Percentiles rank a stretch among this genome's conserved stretches.
Evolutionary conservation across 2,329 filamentous ascomycete species (phyloP).

Genomic region (Fusarium euwallaceae): DNA sequence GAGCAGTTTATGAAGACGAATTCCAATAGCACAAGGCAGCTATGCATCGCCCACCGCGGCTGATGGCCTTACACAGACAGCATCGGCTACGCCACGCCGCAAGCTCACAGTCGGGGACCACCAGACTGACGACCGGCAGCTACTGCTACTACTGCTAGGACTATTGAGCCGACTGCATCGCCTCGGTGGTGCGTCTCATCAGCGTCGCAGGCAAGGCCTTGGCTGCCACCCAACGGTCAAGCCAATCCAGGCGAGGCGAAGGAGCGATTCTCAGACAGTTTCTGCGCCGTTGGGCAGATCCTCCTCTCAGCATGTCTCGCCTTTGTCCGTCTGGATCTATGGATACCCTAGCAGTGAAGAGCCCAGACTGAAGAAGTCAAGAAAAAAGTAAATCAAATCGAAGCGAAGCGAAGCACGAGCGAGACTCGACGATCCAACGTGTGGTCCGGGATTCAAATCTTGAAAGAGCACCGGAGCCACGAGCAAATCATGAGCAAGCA

Average conservation of each 20-base stretch:
- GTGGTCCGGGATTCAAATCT: slow-evolving; percentile 5
- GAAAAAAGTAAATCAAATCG: slow-evolving; percentile 16
- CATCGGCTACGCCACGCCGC: slow-evolving; percentile 21
- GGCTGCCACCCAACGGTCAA: slow-evolving; percentile 1
- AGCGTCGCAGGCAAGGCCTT: slow-evolving; percentile 4
- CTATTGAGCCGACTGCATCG: slow-evolving; percentile 10
- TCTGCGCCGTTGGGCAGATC: slow-evolving; percentile 1
- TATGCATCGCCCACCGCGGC: slow-evolving; percentile 4
- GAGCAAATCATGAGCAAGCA: slow-evolving; percentile 8
- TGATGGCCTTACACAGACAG: slow-evolving; percentile 3
- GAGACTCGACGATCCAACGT: slow-evolving; percentile 6
- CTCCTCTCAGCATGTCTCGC: slow-evolving; percentile 16
- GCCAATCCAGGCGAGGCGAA: background rate
- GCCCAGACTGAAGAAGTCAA: background rate
- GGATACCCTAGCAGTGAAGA: slow-evolving; percentile 1
- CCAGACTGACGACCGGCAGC: background rate
- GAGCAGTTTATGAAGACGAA: background rate
- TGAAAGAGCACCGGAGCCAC: background rate
- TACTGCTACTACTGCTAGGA: slow-evolving; percentile 14
- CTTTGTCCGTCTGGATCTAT: background rate
- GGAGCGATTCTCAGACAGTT: background rate
- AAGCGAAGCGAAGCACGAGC: slow-evolving; percentile 4
- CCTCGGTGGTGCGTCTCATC: slow-evolving; percentile 12
- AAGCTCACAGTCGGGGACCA: slow-evolving; percentile 6
- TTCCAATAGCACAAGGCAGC: slow-evolving; percentile 14